These are phyloP conservation scores for Musa itinerans DNA, from an alignment of 176 grass and related monocot genomes.

Conservation along the genomic window DNA sequence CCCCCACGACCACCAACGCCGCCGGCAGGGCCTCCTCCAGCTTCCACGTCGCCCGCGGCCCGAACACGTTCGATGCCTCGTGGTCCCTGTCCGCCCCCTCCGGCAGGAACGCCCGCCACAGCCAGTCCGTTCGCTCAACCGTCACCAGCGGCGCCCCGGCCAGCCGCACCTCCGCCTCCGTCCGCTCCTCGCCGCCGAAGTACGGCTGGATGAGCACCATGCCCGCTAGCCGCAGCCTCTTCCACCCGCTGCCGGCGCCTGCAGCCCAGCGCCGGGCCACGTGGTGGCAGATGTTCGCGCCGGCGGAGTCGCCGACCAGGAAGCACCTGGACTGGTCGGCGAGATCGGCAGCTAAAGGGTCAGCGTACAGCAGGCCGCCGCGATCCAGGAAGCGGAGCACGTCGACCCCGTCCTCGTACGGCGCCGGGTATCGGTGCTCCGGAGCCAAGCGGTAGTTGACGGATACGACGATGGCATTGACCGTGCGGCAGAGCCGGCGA, in stretches of 20 bases:
- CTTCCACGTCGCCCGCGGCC: conserved; percentile 1
- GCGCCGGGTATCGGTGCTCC: conserved; percentile 43
- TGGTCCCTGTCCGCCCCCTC: conserved; percentile 39
- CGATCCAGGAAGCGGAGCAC: conserved; percentile 33
- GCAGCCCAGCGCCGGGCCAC: conserved; percentile 40
- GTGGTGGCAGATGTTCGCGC: conserved; percentile 67
- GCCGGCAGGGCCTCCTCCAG: conserved; percentile 28
- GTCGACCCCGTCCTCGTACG: conserved; percentile 50
- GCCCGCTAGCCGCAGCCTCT: conserved; percentile 29
- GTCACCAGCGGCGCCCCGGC: conserved; percentile 16
- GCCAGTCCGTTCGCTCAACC: conserved; percentile 17
- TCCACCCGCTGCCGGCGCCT: no score
- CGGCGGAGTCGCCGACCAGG: conserved; percentile 57
- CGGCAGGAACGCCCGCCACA: conserved; percentile 25
- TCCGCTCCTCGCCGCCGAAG: conserved; percentile 34
- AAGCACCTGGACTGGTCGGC: conserved; percentile 42
- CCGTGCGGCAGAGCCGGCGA: conserved; percentile 34
- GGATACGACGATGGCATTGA: conserved; percentile 35
- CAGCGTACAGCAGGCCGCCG: not conserved
- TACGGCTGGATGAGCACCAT: conserved; percentile 33
- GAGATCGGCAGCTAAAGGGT: conserved; percentile 8
- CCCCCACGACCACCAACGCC: conserved; percentile 34
- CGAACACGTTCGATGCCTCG: conserved; percentile 28
- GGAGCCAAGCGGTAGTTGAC: conserved; percentile 53
- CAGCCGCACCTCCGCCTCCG: conserved; percentile 18